These are phyloP conservation scores for Strobilomyces echinocephalus DNA, from an alignment of 768 basidiomycete genomes.

Conservation along the genomic window DNA sequence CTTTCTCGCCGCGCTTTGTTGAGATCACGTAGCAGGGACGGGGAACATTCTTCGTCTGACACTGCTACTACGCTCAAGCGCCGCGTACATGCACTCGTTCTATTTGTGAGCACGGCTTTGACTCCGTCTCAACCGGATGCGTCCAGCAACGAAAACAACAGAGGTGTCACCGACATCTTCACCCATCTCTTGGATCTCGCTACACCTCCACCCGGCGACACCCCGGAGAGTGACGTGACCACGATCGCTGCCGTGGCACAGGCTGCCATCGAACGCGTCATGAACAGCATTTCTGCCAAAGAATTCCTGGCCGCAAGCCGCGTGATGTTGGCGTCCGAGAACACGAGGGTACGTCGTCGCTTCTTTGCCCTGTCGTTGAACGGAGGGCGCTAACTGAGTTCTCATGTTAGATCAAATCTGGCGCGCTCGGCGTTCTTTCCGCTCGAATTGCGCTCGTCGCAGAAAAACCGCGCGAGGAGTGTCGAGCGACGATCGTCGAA, in stretches of 20 bases:
- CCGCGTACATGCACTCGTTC: constrained; percentile 62
- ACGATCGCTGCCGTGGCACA: constrained; percentile 47
- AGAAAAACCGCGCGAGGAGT: constrained; percentile 47
- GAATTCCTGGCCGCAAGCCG: constrained; percentile 61
- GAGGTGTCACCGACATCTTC: constrained; percentile 40
- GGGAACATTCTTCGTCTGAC: constrained; percentile 47
- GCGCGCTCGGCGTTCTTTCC: constrained; percentile 65
- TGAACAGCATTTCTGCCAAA: constrained; percentile 62
- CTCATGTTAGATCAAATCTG: constrained; percentile 50
- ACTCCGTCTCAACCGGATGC: constrained; percentile 29
- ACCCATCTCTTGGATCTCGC: constrained; percentile 47
- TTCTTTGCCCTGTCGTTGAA: neutral
- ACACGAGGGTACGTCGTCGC: constrained; percentile 43
- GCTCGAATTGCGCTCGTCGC: constrained; percentile 62
- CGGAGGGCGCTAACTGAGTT: neutral
- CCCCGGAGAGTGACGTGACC: constrained; percentile 35
- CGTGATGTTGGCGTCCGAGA: constrained; percentile 51
- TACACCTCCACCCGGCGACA: constrained; percentile 29
- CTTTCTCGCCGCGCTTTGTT: neutral
- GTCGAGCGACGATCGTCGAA: constrained; percentile 45
- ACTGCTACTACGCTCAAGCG: constrained; percentile 45
- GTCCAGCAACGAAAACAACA: constrained; percentile 7
- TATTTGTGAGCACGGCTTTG: constrained; percentile 56
- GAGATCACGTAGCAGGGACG: constrained; percentile 41
- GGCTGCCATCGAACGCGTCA: constrained; percentile 45